A percentile compares a stretch with the other conserved stretches of the same genome.
Conservation (phyloP, 805 yeast genomes). For the Pichia cephalocereana region DNA sequence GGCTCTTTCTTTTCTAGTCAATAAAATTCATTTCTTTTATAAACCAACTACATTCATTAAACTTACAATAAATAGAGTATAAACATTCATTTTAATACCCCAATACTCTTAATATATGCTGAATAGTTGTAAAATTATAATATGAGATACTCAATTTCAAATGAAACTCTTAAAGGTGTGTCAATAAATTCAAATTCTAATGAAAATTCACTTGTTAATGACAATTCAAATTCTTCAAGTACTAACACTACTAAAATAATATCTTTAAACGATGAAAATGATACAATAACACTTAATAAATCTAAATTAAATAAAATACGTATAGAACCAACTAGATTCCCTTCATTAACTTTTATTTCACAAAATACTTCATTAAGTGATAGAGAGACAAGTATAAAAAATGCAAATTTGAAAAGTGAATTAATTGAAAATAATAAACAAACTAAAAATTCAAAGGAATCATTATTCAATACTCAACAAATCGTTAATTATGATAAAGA, state of each 20-base stretch:
- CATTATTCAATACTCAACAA: constrained; percentile 1
- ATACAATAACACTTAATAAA: neutral
- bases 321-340: constrained; percentile 6
- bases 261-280: too few species aligned
- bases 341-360: constrained; percentile 9
- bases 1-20: too few species aligned
- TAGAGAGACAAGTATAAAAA: constrained; percentile 9
- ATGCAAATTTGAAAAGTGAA: constrained; percentile 14
- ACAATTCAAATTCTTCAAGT: too few species aligned
- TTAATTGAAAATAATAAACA: constrained; percentile 11
- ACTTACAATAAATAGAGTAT: too few species aligned
- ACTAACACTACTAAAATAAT: too few species aligned
- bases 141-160: neutral
- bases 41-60: too few species aligned
- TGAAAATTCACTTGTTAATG: too few species aligned
- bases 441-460: constrained; percentile 8
- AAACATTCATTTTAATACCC: too few species aligned
- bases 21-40: too few species aligned
- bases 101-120: too few species aligned
- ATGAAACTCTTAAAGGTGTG: neutral
- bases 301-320: neutral
- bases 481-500: neutral
- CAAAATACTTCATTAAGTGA: neutral
- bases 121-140: too few species aligned
- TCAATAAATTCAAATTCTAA: too few species aligned